Evolutionary conservation across 176 grass and related monocot species (phyloP).

Genomic region (Olyra latifolia): DNA sequence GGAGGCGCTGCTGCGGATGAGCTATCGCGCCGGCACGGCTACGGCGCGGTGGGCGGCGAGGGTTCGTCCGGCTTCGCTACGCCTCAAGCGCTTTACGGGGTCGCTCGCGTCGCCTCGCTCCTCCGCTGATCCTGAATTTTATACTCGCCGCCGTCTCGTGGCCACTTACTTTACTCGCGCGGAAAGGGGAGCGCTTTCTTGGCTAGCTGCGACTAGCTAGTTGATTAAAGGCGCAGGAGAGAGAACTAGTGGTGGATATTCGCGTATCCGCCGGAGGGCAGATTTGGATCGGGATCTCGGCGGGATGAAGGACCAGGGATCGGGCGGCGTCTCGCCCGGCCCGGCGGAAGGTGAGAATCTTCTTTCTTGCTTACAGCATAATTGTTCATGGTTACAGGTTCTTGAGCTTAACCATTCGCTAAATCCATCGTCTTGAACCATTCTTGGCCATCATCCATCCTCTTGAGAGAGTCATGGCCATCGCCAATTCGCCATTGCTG

Average conservation of each 20-base stretch:
- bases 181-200: slow-evolving; percentile 1
- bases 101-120: background rate
- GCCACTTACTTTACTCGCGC: slow-evolving; percentile 9
- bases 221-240: slow-evolving; percentile 15
- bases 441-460: background rate
- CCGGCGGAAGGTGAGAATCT: slow-evolving; percentile 39
- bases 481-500: background rate
- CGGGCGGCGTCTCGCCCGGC: slow-evolving; percentile 45
- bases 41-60: background rate
- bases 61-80: background rate
- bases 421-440: background rate
- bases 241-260: slow-evolving; percentile 33
- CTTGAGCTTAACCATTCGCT: background rate
- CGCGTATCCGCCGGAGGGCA: background rate
- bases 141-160: slow-evolving; percentile 24
- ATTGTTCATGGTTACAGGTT: background rate
- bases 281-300: slow-evolving; percentile 54
- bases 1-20: background rate
- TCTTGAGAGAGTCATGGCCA: background rate
- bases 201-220: background rate
- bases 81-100: background rate
- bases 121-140: slow-evolving; percentile 17
- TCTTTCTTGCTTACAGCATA: background rate
- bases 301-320: slow-evolving; percentile 56
- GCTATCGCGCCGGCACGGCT: background rate